Evolutionary conservation across 2,329 filamentous ascomycete species (phyloP).

Genomic region (Verticillium dahliae): DNA sequence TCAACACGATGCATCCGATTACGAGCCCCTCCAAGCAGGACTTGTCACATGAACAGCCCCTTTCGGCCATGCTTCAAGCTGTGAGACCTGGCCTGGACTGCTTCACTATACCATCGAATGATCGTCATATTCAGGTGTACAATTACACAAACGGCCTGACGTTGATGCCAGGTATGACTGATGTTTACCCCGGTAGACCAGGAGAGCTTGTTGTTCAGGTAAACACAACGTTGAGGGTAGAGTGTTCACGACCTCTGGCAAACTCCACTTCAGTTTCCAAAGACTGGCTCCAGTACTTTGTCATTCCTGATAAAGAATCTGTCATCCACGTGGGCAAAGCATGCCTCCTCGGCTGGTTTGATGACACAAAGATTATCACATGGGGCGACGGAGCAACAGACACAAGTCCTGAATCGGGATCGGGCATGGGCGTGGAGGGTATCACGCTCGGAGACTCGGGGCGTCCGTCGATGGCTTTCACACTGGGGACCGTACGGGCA

Average conservation of each 20-base stretch:
- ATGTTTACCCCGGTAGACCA: not conserved
- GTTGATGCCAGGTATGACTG: slow-evolving; percentile 1
- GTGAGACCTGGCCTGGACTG: slow-evolving; percentile 14
- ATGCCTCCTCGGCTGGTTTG: slow-evolving; percentile 13
- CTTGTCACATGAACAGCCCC: slow-evolving; percentile 1
- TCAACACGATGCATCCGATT: slow-evolving; percentile 13
- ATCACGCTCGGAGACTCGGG: not conserved
- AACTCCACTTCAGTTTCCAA: not conserved
- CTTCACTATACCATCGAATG: slow-evolving; percentile 8
- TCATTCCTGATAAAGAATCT: slow-evolving; percentile 9
- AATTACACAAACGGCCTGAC: not conserved
- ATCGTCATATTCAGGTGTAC: not conserved
- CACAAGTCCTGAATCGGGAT: slow-evolving; percentile 2
- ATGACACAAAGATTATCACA: not conserved
- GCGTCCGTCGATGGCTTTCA: slow-evolving; percentile 1
- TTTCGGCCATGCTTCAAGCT: slow-evolving; percentile 11
- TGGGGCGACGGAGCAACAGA: slow-evolving; percentile 14
- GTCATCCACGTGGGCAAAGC: slow-evolving; percentile 14
- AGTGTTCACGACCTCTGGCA: not conserved
- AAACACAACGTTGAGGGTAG: slow-evolving; percentile 12
- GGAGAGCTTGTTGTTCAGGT: slow-evolving; percentile 10
- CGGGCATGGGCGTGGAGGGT: not conserved
- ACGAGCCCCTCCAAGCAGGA: slow-evolving; percentile 4
- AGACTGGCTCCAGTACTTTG: slow-evolving; percentile 14
- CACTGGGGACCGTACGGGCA: slow-evolving; percentile 1